Evolutionary conservation across 805 yeast genomes (phyloP).

Genomic region (Candida glaebosa): DNA sequence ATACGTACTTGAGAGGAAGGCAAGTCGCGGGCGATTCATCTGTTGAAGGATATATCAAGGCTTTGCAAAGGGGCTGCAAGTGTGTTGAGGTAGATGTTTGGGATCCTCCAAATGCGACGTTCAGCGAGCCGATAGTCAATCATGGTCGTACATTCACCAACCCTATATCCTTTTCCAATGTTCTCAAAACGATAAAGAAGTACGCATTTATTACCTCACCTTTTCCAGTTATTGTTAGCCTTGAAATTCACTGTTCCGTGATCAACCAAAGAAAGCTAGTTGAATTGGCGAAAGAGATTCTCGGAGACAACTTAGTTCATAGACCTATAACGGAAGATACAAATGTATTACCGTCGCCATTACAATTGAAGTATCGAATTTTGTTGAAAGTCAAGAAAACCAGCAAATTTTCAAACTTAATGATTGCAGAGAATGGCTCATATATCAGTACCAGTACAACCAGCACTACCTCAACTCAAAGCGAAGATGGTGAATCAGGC

Average conservation of each 20-base stretch:
- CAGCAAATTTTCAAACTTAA: constrained; percentile 14
- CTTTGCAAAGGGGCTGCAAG: constrained; percentile 87
- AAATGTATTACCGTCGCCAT: constrained; percentile 64
- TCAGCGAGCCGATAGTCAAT: constrained; percentile 74
- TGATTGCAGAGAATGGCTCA: constrained; percentile 19
- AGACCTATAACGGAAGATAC: constrained; percentile 32
- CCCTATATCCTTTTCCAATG: constrained; percentile 65
- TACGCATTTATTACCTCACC: constrained; percentile 89
- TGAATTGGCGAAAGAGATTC: constrained; percentile 46
- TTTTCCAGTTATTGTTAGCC: constrained; percentile 78
- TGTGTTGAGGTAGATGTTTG: constrained; percentile 95
- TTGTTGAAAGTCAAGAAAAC: constrained; percentile 76
- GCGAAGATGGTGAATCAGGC: constrained; percentile 31
- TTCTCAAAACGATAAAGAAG: constrained; percentile 68
- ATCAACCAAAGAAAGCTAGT: constrained; percentile 65
- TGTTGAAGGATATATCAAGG: constrained; percentile 82
- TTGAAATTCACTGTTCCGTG: constrained; percentile 76
- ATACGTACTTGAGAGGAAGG: constrained; percentile 84
- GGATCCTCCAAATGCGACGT: constrained; percentile 50
- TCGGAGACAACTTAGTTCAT: constrained; percentile 57
- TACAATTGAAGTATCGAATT: constrained; percentile 63
- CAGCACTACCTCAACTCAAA: constrained; percentile 40
- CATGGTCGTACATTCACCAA: constrained; percentile 87
- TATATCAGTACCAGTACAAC: constrained; percentile 16
- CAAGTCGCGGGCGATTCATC: constrained; percentile 88